Conservation (phyloP, 1,284 basidiomycete genomes). For the Leccinum cinnamomeum region DNA sequence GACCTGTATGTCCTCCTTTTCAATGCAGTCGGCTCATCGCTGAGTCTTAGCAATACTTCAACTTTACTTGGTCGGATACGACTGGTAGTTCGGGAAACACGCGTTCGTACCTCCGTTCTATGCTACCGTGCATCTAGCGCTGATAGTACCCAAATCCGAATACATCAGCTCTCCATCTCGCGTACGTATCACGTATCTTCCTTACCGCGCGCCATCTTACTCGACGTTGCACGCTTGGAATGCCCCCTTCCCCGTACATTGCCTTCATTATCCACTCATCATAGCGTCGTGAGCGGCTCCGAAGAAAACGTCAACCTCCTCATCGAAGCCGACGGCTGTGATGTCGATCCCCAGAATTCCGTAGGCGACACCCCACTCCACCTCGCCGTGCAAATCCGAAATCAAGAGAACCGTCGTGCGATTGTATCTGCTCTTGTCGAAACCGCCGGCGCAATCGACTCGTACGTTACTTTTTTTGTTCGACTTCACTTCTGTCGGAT, state of each 20-base stretch:
- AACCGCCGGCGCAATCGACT: constrained; percentile 29
- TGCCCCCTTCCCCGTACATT: neutral
- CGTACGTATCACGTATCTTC: constrained; percentile 24
- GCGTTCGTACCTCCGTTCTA: constrained; percentile 23
- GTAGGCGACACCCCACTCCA: constrained; percentile 33
- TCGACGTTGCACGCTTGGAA: neutral
- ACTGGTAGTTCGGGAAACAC: constrained; percentile 30
- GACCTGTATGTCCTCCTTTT: constrained; percentile 26
- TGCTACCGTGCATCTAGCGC: constrained; percentile 1
- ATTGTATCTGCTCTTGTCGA: constrained; percentile 28
- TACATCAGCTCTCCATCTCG: constrained; percentile 32
- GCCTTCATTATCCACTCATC: neutral
- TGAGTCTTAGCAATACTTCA: constrained; percentile 2
- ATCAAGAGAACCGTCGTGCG: constrained; percentile 16
- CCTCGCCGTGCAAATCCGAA: constrained; percentile 26
- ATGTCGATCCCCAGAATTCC: constrained; percentile 31
- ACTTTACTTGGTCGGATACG: neutral
- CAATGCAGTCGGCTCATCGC: neutral
- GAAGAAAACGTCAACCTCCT: constrained; percentile 22
- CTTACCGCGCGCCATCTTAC: neutral
- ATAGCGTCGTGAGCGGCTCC: constrained; percentile 23
- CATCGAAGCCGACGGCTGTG: constrained; percentile 34
- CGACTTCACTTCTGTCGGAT: neutral
- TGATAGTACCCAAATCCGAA: constrained; percentile 14
- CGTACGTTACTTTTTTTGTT: constrained; percentile 21